Conservation (phyloP, 164 flowering plant species). For the Protea cynaroides region DNA sequence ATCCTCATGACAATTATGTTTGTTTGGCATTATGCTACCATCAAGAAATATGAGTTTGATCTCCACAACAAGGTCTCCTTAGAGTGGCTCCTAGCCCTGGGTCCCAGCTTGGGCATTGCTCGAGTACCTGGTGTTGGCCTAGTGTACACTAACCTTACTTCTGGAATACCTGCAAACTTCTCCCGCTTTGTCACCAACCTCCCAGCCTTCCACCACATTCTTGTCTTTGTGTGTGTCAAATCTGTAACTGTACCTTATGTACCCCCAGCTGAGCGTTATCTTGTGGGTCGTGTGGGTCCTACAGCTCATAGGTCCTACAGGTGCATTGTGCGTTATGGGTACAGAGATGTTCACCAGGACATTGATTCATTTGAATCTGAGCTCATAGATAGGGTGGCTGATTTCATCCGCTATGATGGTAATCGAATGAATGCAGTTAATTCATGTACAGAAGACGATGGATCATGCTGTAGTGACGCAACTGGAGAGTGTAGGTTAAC, state of each 20-base stretch:
- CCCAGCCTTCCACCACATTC: slow-evolving; percentile 84
- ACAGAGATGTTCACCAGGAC: slow-evolving; percentile 89
- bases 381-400: slow-evolving; percentile 53
- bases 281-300: slow-evolving; percentile 87
- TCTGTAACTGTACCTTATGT: slow-evolving; percentile 81
- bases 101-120: slow-evolving; percentile 83
- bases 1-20: slow-evolving; percentile 82
- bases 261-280: slow-evolving; percentile 72
- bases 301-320: slow-evolving; percentile 71
- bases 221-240: slow-evolving; percentile 76
- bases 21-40: slow-evolving; percentile 75
- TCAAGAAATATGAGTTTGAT: slow-evolving; percentile 67
- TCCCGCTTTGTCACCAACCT: slow-evolving; percentile 92
- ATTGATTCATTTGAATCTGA: slow-evolving; percentile 77
- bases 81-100: slow-evolving; percentile 89
- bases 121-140: slow-evolving; percentile 89
- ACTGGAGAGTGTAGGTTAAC: slow-evolving; percentile 45
- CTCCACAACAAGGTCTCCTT: slow-evolving; percentile 88
- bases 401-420: slow-evolving; percentile 64
- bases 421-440: slow-evolving; percentile 13
- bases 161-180: slow-evolving; percentile 91
- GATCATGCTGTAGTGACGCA: slow-evolving; percentile 25
- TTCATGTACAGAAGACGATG: slow-evolving; percentile 26
- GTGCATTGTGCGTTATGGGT: slow-evolving; percentile 89
- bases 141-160: slow-evolving; percentile 73